These are phyloP conservation scores for Ceratocystis harringtonii DNA, from an alignment of 2,329 filamentous ascomycete genomes.

Conservation along the genomic window DNA sequence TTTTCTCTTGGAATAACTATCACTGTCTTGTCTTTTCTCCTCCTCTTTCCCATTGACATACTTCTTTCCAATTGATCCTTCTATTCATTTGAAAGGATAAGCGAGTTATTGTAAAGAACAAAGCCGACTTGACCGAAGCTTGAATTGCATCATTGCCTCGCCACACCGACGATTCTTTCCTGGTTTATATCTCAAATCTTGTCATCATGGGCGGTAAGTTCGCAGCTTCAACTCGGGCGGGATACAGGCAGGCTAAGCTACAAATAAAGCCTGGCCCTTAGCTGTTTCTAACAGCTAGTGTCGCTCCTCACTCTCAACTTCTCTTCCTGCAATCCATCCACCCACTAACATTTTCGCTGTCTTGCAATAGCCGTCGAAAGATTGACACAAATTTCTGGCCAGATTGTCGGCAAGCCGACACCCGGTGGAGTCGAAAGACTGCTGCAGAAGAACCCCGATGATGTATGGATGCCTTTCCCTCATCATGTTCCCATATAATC, in stretches of 20 bases:
- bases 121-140: no score
- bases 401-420: slow-evolving; percentile 46
- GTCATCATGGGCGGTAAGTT: slow-evolving; percentile 15
- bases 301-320: not conserved
- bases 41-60: no score
- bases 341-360: not conserved
- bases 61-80: no score
- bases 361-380: slow-evolving; percentile 35
- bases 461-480: slow-evolving; percentile 32
- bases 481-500: not conserved
- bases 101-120: no score
- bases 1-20: not conserved
- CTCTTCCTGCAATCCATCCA: not conserved
- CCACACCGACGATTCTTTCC: not conserved
- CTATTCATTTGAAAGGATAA: no score
- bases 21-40: no score
- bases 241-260: no score
- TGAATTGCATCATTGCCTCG: no score
- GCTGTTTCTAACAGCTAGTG: no score
- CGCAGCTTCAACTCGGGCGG: not conserved
- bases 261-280: no score
- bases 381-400: slow-evolving; percentile 45
- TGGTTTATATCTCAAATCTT: not conserved
- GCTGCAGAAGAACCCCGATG: slow-evolving; percentile 51
- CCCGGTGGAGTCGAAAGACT: slow-evolving; percentile 39